Base-by-base conservation (phyloP, 106 monocot genomes). In the Platanthera zijinensis region DNA sequence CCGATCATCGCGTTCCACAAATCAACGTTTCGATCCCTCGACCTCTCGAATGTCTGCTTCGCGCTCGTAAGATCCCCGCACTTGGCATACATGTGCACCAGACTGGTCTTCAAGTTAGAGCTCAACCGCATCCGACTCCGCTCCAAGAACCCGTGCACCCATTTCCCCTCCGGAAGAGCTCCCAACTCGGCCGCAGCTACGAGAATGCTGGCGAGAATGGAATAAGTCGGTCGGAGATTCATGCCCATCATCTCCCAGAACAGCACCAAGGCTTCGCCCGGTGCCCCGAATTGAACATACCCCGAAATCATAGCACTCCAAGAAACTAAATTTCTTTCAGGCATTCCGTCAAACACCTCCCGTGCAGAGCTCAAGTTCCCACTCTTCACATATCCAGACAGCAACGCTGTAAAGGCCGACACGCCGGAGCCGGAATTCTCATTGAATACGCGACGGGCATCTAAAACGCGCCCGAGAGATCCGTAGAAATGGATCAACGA, bases 31-130 rank as follows among this genome's bases (percentile, higher is more conserved):
- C 59, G 80, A 9, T 74, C 46, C 30, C 54, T 61, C 63, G 66
- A 69, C 5, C 14, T 30, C 11, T 80, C 66, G 49, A 90, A 90
- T 0, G 82, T 70, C 17, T 68, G 74, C 10, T 76, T 75, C 1
- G 78, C 89, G 7, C 22, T 52, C 4, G 67, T 74, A 50, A 90
- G 51, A 45, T 19, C 21, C 2, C 89, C 89, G 15, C 89, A 86
- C 32, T 84, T 90, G 4, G 17, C 71, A 67, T 90, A 90, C 89
- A 90, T 90, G 18, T 84, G 79, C 46, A 90, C 74, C 32, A 90
- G 84, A 5, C 84, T 79, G 46, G 86, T 86, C 25, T 51, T 9
- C 17, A 90, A 82, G 0, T 78, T 76, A 1, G 82, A 13, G 19
- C 81, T 75, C 5, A 73, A 52, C 48, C 84, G 80, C 13, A 90